phyloP scores from a whole-genome alignment of 1,284 basidiomycete genomes.

The Coniferiporia weirii region DNA sequence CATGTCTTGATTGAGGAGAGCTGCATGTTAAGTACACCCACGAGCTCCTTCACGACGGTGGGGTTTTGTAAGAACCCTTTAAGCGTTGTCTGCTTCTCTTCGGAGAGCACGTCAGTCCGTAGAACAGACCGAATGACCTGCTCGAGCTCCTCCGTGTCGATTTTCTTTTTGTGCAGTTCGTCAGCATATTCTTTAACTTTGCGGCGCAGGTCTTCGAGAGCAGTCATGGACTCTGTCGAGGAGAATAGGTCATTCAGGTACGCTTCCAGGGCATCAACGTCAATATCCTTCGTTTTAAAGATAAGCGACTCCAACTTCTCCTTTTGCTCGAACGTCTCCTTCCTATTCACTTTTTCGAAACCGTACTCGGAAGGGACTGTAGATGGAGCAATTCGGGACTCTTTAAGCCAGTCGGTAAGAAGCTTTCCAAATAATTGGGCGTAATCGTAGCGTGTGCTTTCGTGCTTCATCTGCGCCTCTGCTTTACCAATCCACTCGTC shows the following conservation, averaged over 20 bases:
- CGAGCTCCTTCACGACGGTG: conserved; percentile 34
- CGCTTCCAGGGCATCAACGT: conserved; percentile 27
- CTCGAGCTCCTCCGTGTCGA: conserved; percentile 27
- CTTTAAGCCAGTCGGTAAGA: conserved; percentile 16
- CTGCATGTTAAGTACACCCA: conserved; percentile 40
- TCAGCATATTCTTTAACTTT: conserved; percentile 27
- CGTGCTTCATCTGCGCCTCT: conserved; percentile 11
- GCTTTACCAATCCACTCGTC: conserved; percentile 12
- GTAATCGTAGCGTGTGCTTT: conserved; percentile 16
- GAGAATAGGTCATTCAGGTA: conserved; percentile 36
- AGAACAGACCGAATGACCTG: conserved; percentile 32
- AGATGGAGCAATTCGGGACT: neutral
- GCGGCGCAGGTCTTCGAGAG: conserved; percentile 28
- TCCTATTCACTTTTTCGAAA: conserved; percentile 33
- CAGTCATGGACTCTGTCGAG: conserved; percentile 26
- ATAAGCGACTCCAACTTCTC: conserved; percentile 35
- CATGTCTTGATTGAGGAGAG: conserved; percentile 34
- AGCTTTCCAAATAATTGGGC: conserved; percentile 16
- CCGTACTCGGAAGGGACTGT: conserved; percentile 10
- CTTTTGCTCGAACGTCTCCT: conserved; percentile 39
- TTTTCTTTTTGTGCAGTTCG: conserved; percentile 23
- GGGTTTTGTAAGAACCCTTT: conserved; percentile 36
- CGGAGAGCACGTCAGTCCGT: conserved; percentile 32
- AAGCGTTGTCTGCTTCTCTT: conserved; percentile 35
- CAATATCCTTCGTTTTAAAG: conserved; percentile 32